Evolutionary conservation across 2,329 filamentous ascomycete genomes (phyloP).

Genomic region (Cladosporium sp.): DNA sequence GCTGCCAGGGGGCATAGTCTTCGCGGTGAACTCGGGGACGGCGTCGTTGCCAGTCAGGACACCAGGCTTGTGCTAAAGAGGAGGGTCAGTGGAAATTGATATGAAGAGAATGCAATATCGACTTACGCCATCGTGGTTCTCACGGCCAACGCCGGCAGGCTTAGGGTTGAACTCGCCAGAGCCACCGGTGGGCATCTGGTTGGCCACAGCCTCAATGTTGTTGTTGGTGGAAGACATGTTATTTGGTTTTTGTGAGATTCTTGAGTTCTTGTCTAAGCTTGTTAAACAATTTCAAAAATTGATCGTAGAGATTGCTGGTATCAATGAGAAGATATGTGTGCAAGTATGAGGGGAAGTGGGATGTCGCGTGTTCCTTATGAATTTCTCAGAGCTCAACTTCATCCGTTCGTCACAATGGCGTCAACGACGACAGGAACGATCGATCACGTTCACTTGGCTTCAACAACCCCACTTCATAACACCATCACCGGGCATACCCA

Average conservation of each 20-base stretch:
- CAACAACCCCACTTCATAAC: constrained; percentile 7
- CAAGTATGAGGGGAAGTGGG: not conserved
- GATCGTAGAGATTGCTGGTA: not conserved
- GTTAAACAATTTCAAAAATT: too few species aligned
- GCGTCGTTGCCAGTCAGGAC: constrained; percentile 54
- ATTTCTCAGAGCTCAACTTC: constrained; percentile 1
- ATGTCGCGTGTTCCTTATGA: constrained; percentile 4
- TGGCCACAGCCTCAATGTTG: constrained; percentile 10
- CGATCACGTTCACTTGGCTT: not conserved
- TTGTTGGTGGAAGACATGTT: constrained; percentile 4
- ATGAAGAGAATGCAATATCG: not conserved
- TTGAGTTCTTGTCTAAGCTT: too few species aligned
- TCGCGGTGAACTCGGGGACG: constrained; percentile 56
- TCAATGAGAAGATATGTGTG: not conserved
- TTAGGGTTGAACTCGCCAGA: constrained; percentile 10
- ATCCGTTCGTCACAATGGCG: constrained; percentile 5
- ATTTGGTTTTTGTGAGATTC: not conserved
- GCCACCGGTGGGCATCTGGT: constrained; percentile 11
- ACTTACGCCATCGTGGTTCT: constrained; percentile 13
- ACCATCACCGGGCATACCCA: not conserved
- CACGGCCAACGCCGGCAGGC: constrained; percentile 1
- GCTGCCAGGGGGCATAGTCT: constrained; percentile 56
- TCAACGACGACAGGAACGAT: constrained; percentile 1
- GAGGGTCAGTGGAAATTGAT: not conserved
- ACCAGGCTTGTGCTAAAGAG: constrained; percentile 57